These are phyloP conservation scores for Sesbania bispinosa DNA, from an alignment of 306 rosid genomes.

Conservation along the genomic window DNA sequence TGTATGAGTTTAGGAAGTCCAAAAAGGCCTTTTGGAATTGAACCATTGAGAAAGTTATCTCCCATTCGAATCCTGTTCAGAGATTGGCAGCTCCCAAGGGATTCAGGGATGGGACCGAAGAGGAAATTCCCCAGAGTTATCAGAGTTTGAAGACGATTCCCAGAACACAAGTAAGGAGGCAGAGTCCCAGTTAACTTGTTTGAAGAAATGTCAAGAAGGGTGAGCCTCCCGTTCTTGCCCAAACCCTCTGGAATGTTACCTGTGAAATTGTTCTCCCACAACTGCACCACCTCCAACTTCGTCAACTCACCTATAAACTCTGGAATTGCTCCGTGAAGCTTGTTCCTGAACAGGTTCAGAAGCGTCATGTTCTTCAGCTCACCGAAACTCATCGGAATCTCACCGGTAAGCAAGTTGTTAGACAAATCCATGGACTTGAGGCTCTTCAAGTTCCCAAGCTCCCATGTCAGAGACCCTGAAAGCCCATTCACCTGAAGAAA, in stretches of 20 bases:
- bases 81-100: slow-evolving; percentile 69
- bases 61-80: slow-evolving; percentile 85
- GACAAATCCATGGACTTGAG: slow-evolving; percentile 92
- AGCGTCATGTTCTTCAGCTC: slow-evolving; percentile 73
- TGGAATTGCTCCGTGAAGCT: slow-evolving; percentile 90
- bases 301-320: slow-evolving; percentile 77
- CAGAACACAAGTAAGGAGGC: slow-evolving; percentile 73
- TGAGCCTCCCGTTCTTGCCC: slow-evolving; percentile 79
- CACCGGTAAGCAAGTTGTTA: slow-evolving; percentile 67
- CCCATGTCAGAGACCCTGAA: slow-evolving; percentile 63
- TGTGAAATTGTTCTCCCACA: slow-evolving; percentile 96
- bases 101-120: slow-evolving; percentile 84
- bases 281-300: slow-evolving; percentile 70
- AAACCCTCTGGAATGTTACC: slow-evolving; percentile 72
- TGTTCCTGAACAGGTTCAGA: slow-evolving; percentile 74
- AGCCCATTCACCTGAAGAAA: slow-evolving; percentile 92
- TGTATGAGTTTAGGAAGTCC: slow-evolving; percentile 70
- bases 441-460: slow-evolving; percentile 66
- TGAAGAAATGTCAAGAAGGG: slow-evolving; percentile 66
- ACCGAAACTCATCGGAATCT: slow-evolving; percentile 65
- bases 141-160: slow-evolving; percentile 68
- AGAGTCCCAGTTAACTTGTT: slow-evolving; percentile 81
- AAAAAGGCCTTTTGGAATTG: slow-evolving; percentile 79
- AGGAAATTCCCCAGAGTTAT: slow-evolving; percentile 74
- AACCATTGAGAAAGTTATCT: slow-evolving; percentile 78